phyloP scores from a whole-genome alignment of 805 yeast species.

The Lachancea kluyveri region DNA sequence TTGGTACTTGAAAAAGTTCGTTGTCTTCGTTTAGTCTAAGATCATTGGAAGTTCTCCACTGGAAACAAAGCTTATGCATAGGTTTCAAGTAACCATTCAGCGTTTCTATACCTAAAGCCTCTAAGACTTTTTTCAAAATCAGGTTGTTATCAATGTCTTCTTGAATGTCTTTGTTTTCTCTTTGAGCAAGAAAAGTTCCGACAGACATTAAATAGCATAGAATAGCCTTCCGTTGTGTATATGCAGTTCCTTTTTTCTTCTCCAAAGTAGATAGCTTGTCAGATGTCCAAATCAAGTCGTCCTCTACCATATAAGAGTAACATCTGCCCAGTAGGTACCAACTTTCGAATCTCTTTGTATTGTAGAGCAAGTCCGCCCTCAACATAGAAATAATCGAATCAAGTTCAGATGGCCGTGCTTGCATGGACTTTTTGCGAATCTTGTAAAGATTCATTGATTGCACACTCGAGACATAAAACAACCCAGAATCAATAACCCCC shows the following conservation, averaged over 20 bases:
- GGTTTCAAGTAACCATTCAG: conserved; percentile 56
- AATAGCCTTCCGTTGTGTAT: conserved; percentile 61
- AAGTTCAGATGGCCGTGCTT: conserved; percentile 75
- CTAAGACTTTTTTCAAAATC: conserved; percentile 16
- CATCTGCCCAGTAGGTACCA: conserved; percentile 85
- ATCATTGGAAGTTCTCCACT: conserved; percentile 18
- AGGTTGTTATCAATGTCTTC: conserved; percentile 19
- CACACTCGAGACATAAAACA: conserved; percentile 38
- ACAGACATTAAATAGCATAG: conserved; percentile 72
- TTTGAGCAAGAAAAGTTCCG: conserved; percentile 25
- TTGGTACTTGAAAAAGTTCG: conserved; percentile 10
- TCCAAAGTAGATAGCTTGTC: conserved; percentile 67
- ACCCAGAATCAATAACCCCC: conserved; percentile 60
- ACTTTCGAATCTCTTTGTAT: conserved; percentile 66
- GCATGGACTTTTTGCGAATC: conserved; percentile 67
- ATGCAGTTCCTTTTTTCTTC: conserved; percentile 53
- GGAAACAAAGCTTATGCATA: conserved; percentile 56
- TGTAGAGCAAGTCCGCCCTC: conserved; percentile 58
- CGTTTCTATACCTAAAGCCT: conserved; percentile 23
- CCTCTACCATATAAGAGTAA: conserved; percentile 73
- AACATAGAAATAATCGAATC: conserved; percentile 66
- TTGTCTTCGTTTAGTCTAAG: conserved; percentile 16
- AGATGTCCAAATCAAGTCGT: conserved; percentile 87
- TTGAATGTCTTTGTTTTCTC: background rate
- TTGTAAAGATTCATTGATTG: conserved; percentile 34